Conservation (phyloP, 2,329 filamentous ascomycete genomes). For the Chrysoporthe cubensis region DNA sequence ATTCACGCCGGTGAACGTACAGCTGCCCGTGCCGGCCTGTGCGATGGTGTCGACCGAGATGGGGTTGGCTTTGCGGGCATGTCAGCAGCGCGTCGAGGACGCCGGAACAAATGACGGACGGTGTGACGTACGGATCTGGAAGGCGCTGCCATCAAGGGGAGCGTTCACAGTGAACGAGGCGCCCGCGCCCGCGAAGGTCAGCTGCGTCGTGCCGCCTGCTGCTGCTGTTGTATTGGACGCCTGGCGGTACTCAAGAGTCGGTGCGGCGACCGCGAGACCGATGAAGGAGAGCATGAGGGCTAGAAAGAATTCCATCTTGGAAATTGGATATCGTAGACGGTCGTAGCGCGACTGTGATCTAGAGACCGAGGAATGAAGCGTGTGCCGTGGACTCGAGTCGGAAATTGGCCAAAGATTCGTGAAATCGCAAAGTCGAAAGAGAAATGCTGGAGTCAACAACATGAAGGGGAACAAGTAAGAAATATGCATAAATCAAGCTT, state of each 20-base stretch:
- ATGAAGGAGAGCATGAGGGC: conserved; percentile 9
- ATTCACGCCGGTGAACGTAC: conserved; percentile 14
- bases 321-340: background rate
- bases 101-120: background rate
- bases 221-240: background rate
- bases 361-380: background rate
- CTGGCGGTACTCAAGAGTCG: conserved; percentile 14
- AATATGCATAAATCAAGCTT: background rate
- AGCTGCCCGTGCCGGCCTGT: conserved; percentile 20
- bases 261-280: conserved; percentile 10
- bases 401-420: background rate
- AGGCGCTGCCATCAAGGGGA: conserved; percentile 21
- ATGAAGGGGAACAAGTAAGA: background rate
- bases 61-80: conserved; percentile 8
- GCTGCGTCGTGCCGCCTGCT: conserved; percentile 17
- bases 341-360: too few species aligned
- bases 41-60: conserved; percentile 23
- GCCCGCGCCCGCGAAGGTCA: conserved; percentile 23
- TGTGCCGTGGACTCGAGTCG: background rate
- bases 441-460: background rate
- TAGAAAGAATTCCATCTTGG: background rate
- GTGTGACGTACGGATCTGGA: conserved; percentile 1
- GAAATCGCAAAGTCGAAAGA: background rate
- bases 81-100: background rate
- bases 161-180: conserved; percentile 18